Percentiles rank a stretch among this genome's conserved stretches.
Evolutionary conservation across 2,329 filamentous ascomycete species (phyloP).

Genomic region (Aspergillus luchuensis): DNA sequence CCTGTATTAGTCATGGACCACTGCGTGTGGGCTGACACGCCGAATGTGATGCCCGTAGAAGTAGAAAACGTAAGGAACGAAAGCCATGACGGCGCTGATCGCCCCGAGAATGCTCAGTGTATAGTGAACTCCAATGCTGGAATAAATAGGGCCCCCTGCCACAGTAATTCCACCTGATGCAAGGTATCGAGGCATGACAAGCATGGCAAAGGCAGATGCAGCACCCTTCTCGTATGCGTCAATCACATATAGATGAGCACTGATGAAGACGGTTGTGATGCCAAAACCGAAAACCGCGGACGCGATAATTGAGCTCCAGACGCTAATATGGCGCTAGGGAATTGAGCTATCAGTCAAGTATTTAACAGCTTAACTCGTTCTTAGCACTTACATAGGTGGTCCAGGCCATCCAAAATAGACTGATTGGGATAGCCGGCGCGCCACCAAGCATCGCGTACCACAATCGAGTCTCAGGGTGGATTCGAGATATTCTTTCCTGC

Average conservation of each 20-base stretch:
- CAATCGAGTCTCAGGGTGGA: slow-evolving; percentile 55
- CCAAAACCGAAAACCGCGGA: slow-evolving; percentile 56
- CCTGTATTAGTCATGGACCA: too few relatives aligned
- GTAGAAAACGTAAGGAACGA: slow-evolving; percentile 41
- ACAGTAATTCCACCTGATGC: slow-evolving; percentile 39
- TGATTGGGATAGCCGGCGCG: slow-evolving; percentile 54
- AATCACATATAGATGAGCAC: slow-evolving; percentile 58
- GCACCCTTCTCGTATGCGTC: slow-evolving; percentile 57
- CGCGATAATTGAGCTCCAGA: slow-evolving; percentile 54
- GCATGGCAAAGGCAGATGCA: slow-evolving; percentile 48
- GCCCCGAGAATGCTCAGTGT: slow-evolving; percentile 43
- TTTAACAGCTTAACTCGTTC: too few relatives aligned
- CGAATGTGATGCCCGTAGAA: too few relatives aligned
- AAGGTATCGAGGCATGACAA: slow-evolving; percentile 45
- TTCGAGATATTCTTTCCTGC: slow-evolving; percentile 5
- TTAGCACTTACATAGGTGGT: slow-evolving; percentile 35
- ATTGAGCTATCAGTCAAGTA: background rate
- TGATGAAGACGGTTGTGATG: slow-evolving; percentile 52
- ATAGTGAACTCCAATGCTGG: slow-evolving; percentile 41
- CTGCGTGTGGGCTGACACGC: too few relatives aligned
- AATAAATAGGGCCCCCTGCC: slow-evolving; percentile 38
- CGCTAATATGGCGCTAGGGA: slow-evolving; percentile 19
- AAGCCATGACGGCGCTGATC: slow-evolving; percentile 39
- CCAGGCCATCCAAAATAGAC: slow-evolving; percentile 63
- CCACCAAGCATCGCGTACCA: slow-evolving; percentile 56